Evolutionary conservation across 352 stramenopile species (phyloP).

Genomic region (Phytophthora pseudosyringae): DNA sequence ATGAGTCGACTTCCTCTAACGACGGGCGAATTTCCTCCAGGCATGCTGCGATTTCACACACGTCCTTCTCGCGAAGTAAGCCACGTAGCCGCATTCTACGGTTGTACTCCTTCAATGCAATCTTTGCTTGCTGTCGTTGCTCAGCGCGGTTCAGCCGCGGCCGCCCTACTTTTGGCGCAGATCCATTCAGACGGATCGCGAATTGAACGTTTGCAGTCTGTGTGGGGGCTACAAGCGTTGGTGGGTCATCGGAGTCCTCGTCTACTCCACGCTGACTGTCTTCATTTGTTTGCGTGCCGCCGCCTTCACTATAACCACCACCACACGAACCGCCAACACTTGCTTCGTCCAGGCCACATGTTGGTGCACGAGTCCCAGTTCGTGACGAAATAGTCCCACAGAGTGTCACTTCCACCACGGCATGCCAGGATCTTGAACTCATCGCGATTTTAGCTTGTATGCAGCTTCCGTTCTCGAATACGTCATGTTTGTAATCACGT

Average conservation of each 20-base stretch:
- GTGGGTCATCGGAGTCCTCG: no score
- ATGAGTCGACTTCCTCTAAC: background rate
- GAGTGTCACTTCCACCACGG: background rate
- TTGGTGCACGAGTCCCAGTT: constrained; percentile 1
- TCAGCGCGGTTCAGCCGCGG: no score
- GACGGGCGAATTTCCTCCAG: background rate
- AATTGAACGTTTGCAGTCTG: background rate
- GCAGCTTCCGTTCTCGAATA: background rate
- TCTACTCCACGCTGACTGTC: no score
- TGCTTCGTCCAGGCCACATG: background rate
- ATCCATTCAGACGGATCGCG: no score
- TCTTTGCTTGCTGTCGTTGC: background rate
- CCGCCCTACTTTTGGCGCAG: no score
- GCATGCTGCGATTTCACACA: background rate
- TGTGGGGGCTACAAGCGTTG: no score
- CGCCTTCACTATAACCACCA: no score
- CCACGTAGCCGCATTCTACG: background rate
- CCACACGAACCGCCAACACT: no score
- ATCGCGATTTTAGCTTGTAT: background rate
- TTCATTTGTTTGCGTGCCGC: no score
- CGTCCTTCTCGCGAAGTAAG: background rate
- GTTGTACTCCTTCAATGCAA: background rate
- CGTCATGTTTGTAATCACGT: constrained; percentile 2
- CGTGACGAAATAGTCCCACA: background rate
- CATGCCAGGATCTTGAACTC: background rate